Conservation (phyloP, 2,329 filamentous ascomycete genomes). For the Rhynchosporium secalis region DNA sequence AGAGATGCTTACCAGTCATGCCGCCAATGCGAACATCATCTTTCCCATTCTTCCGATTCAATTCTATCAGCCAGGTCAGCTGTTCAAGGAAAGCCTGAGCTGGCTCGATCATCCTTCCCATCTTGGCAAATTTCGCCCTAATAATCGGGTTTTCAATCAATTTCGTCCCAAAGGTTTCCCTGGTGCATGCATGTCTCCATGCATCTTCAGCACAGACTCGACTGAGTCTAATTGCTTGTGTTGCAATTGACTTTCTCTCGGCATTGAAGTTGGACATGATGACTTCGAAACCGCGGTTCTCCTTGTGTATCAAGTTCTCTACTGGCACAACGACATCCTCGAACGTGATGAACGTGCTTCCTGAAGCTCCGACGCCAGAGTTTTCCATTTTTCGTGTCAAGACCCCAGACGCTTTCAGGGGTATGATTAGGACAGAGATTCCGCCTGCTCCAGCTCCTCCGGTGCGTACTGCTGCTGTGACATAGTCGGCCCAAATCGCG, state of each 20-base stretch:
- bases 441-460: slow-evolving; percentile 54
- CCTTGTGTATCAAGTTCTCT: slow-evolving; percentile 53
- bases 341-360: slow-evolving; percentile 55
- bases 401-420: slow-evolving; percentile 51
- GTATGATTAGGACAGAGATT: slow-evolving; percentile 59
- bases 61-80: slow-evolving; percentile 47
- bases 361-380: slow-evolving; percentile 65
- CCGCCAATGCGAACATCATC: slow-evolving; percentile 49
- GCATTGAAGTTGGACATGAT: slow-evolving; percentile 62
- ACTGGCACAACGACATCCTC: slow-evolving; percentile 56
- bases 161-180: slow-evolving; percentile 59
- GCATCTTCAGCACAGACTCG: slow-evolving; percentile 56
- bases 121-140: slow-evolving; percentile 57
- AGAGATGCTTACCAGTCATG: slow-evolving; percentile 41
- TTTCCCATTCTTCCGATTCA: slow-evolving; percentile 25
- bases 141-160: slow-evolving; percentile 61
- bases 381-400: slow-evolving; percentile 58
- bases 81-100: slow-evolving; percentile 64
- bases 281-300: slow-evolving; percentile 56
- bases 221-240: slow-evolving; percentile 57
- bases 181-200: slow-evolving; percentile 50
- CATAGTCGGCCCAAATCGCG: slow-evolving; percentile 59
- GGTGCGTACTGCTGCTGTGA: slow-evolving; percentile 62
- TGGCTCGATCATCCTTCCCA: slow-evolving; percentile 60
- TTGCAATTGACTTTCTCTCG: slow-evolving; percentile 59